Evolutionary conservation across 1,139 yeast genomes (phyloP).

Genomic region (Yamadazyma pseudoaaseri): DNA sequence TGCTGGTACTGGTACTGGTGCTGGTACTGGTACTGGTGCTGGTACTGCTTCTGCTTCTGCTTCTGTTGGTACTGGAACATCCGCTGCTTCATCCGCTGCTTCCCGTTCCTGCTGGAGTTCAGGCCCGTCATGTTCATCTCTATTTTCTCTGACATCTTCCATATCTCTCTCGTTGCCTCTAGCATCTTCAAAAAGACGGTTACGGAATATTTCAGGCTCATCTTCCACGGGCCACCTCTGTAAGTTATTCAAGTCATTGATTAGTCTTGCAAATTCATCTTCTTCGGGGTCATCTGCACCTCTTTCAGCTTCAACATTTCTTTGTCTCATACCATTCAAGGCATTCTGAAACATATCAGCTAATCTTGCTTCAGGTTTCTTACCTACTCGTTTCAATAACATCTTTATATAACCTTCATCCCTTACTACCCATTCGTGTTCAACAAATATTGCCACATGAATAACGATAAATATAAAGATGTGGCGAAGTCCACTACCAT

Average conservation of each 20-base stretch:
- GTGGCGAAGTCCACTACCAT: slow-evolving; percentile 40
- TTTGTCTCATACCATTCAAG: slow-evolving; percentile 26
- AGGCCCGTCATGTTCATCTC: background rate
- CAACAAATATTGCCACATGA: slow-evolving; percentile 51
- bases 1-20: background rate
- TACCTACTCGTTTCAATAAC: slow-evolving; percentile 55
- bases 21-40: slow-evolving; percentile 1
- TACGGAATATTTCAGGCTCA: no score
- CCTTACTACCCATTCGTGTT: slow-evolving; percentile 70
- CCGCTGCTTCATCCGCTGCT: background rate
- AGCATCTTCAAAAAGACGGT: no score
- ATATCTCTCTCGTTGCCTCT: background rate
- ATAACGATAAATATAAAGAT: slow-evolving; percentile 37
- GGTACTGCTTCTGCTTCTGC: slow-evolving; percentile 8
- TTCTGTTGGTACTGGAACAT: background rate
- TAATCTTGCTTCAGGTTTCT: slow-evolving; percentile 47
- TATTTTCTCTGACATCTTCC: background rate
- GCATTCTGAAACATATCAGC: slow-evolving; percentile 38
- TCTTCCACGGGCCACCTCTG: background rate
- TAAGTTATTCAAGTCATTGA: background rate
- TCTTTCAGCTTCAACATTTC: slow-evolving; percentile 20
- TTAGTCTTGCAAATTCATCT: background rate
- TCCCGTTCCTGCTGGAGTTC: background rate
- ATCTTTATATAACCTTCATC: slow-evolving; percentile 66
- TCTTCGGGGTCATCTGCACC: slow-evolving; percentile 1